A percentile compares a stretch with the other conserved stretches of the same genome.
Evolutionary conservation across 345 rosid genomes (phyloP).

Genomic region (Acer negundo): DNA sequence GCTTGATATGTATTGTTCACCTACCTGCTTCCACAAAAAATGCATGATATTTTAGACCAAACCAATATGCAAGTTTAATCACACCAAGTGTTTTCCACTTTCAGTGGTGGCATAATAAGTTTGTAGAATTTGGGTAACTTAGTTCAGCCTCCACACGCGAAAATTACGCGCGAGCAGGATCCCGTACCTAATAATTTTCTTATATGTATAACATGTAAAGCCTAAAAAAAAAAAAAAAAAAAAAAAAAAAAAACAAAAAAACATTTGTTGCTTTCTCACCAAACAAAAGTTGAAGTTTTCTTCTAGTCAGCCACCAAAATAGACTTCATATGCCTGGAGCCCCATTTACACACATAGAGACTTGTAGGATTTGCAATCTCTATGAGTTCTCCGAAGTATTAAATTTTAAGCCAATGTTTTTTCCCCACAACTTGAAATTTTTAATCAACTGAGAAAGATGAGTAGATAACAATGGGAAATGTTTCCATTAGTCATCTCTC

Average conservation of each 20-base stretch:
- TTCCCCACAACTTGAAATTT: neutral
- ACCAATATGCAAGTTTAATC: neutral
- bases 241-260: too few species aligned
- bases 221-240: too few species aligned
- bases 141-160: neutral
- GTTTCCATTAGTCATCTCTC: neutral
- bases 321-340: constrained; percentile 5
- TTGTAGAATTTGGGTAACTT: neutral
- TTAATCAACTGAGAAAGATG: neutral
- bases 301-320: constrained; percentile 14
- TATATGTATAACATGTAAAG: too few species aligned
- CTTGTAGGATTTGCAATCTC: neutral
- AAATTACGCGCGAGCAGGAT: too few species aligned
- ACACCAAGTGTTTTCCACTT: neutral
- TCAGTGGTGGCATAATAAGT: neutral
- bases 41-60: constrained; percentile 2
- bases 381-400: neutral
- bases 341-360: neutral
- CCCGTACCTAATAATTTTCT: too few species aligned
- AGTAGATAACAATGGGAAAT: neutral
- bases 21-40: neutral
- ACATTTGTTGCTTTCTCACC: constrained; percentile 9
- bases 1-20: neutral
- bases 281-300: constrained; percentile 10
- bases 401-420: neutral